These are phyloP conservation scores for Schizophyllum amplum DNA, from an alignment of 1,284 basidiomycete species.

Conservation along the genomic window DNA sequence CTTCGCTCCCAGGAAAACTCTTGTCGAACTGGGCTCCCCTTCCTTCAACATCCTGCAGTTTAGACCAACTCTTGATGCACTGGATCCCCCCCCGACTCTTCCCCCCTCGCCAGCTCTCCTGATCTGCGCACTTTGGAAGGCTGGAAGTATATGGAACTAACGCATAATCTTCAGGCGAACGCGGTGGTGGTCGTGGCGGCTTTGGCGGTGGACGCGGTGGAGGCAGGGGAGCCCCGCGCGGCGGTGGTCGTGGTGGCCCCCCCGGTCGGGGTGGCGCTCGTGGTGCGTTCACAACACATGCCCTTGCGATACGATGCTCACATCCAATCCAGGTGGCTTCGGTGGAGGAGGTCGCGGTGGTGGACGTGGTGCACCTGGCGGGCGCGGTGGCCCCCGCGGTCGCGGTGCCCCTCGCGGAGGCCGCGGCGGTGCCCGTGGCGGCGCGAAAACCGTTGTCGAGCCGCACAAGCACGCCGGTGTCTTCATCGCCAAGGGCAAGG, in stretches of 20 bases:
- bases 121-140: no score
- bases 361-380: not conserved
- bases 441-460: constrained; percentile 85
- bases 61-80: not conserved
- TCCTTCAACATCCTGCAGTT: no score
- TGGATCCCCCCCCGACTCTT: no score
- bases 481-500: constrained; percentile 93
- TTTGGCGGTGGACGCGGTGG: not conserved
- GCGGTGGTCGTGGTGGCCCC: not conserved
- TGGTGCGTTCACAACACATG: not conserved
- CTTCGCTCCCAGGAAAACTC: no score
- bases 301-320: not conserved
- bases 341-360: not conserved
- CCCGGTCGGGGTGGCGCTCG: not conserved
- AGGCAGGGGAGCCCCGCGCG: not conserved
- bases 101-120: no score
- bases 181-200: not conserved
- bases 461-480: constrained; percentile 94
- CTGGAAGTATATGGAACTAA: no score
- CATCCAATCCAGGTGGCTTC: not conserved
- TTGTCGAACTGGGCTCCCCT: no score
- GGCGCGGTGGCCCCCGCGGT: not conserved
- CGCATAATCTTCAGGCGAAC: not conserved
- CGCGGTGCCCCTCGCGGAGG: not conserved
- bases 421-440: constrained; percentile 42